Base-by-base conservation (phyloP, 2,329 filamentous ascomycete genomes). In the Colletotrichum camelliae region DNA sequence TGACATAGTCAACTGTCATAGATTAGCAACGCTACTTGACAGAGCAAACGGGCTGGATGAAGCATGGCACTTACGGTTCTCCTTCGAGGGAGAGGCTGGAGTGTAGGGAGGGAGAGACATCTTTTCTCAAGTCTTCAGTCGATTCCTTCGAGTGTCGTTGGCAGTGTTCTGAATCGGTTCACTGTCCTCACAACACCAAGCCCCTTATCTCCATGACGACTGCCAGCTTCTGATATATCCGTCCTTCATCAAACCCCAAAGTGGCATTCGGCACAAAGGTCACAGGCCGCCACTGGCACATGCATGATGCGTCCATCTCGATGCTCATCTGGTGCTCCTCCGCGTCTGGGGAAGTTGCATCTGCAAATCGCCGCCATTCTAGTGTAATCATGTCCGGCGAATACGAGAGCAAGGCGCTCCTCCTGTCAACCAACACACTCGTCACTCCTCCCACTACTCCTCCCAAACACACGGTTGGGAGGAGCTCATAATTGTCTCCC, bases 1-100 rank as follows among this genome's bases (percentile, higher is more conserved):
- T 76, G 37, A 80, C 78, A 75, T 80, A 81, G 62, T 81, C 80
- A 67, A 80, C 77, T 78, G 18, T 12, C 35, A 10, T 18, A 39
- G 16, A 39, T 39, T 39, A 39, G 37, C 33, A 1, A 6, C 13
- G 33, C 18, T 13, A 0, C n/a, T 48, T 21, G n/a, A 48, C 43
- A 48, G 6, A 21, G 6, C 43, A 21, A 7, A 48, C 2, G n/a
- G 43, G n/a, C 13, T 48, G 43, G 13, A 21, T 5, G 43, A 48
- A 2, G 10, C 1, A 48, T 4, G 7, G 27, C 13, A 58, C 55
- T 27, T 27, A 58, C 55, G 55, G n/a, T 15, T 5, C 6, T 58
- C 55, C 55, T 29, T 58, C 55, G 55, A 58, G 4, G 55, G 24
- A 15, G 55, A 18, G 0, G 55, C 55, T 58, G 55, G 55, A 5